These are phyloP conservation scores for Candida chauliodis DNA, from an alignment of 805 yeast species.

Conservation along the genomic window DNA sequence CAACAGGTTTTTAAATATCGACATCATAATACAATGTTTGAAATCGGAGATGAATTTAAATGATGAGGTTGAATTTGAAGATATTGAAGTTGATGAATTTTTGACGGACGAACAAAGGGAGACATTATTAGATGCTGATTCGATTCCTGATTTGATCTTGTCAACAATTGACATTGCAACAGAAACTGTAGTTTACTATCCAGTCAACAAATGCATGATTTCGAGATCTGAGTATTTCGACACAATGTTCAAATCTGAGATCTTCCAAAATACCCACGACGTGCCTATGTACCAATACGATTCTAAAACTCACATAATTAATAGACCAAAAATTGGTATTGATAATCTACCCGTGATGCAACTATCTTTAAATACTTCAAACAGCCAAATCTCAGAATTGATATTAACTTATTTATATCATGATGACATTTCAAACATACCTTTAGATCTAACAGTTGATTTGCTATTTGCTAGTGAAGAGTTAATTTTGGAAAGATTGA, in stretches of 20 bases:
- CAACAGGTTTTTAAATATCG: conserved; percentile 21
- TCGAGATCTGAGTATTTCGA: conserved; percentile 61
- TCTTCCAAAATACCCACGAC: conserved; percentile 17
- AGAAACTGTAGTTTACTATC: conserved; percentile 42
- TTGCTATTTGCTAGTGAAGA: conserved; percentile 58
- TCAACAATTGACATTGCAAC: conserved; percentile 27
- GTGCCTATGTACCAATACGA: conserved; percentile 14
- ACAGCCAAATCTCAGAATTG: conserved; percentile 41
- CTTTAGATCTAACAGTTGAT: conserved; percentile 50
- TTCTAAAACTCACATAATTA: conserved; percentile 3
- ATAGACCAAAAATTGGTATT: conserved; percentile 15
- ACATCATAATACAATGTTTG: conserved; percentile 19
- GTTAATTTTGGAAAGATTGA: conserved; percentile 57
- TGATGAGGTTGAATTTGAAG: conserved; percentile 30
- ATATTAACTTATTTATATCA: conserved; percentile 55
- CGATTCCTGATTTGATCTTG: conserved; percentile 48
- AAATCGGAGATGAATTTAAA: conserved; percentile 12
- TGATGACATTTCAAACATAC: conserved; percentile 51
- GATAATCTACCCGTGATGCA: conserved; percentile 25
- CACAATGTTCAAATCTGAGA: conserved; percentile 54
- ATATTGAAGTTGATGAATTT: conserved; percentile 17
- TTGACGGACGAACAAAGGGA: conserved; percentile 19
- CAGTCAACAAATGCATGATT: conserved; percentile 61
- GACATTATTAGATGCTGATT: conserved; percentile 17
- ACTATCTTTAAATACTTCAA: conserved; percentile 20